Percentiles rank a stretch among this genome's conserved stretches.
These are phyloP conservation scores for Oehlia diaphana DNA, from an alignment of 192 early-diverging fungal genomes.

Conservation along the genomic window DNA sequence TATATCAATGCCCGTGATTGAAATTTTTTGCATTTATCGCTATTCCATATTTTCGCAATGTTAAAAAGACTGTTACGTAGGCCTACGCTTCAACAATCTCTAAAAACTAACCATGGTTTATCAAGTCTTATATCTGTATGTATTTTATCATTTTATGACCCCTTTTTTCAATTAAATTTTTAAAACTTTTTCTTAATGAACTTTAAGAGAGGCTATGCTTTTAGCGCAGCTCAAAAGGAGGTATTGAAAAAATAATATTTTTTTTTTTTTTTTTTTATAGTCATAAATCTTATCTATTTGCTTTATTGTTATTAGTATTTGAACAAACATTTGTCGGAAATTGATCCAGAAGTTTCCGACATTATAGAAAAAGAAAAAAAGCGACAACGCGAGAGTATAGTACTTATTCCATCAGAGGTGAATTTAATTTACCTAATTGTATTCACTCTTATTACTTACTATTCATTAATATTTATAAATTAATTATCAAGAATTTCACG, in stretches of 20 bases:
- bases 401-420: conserved; percentile 96
- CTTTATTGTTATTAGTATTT: conserved; percentile 51
- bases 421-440: background rate
- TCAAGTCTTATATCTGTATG: background rate
- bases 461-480: background rate
- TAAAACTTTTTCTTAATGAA: background rate
- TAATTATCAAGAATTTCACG: conserved; percentile 85
- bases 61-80: background rate
- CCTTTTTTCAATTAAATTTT: background rate
- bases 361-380: conserved; percentile 96
- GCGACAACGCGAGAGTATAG: conserved; percentile 89
- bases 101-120: background rate
- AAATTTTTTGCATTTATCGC: no score
- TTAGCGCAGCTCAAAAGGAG: conserved; percentile 20
- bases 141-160: background rate
- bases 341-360: conserved; percentile 88
- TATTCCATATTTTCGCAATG: background rate
- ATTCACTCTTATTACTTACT: background rate
- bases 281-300: background rate
- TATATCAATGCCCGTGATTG: no score
- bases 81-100: background rate
- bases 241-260: background rate
- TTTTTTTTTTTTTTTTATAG: no score
- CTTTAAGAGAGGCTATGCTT: conserved; percentile 24
- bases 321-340: conserved; percentile 72